Base-by-base conservation (phyloP, 129 eudicot species). In the Calendula officinalis region DNA sequence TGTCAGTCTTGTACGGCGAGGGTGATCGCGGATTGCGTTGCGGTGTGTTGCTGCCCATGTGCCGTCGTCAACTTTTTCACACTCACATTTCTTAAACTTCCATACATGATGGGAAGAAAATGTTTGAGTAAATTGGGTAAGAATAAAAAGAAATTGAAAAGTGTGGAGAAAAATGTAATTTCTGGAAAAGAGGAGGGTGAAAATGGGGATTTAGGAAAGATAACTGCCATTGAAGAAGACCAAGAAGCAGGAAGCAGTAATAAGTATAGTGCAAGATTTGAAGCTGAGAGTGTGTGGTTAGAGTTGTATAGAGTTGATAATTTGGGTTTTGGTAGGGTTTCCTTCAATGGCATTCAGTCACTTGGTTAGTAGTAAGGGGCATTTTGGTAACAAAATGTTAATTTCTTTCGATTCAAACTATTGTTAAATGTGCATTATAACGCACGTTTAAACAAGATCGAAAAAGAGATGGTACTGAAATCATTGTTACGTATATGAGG, bases 241-340 rank as follows among this genome's bases (percentile, higher is more conserved):
- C 59, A 60, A 46, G 78, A 63, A 48, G 68, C 62, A 60, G 57
- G 51, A 30, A 69, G 66, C 60, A 42, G 48, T 14, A 14, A 64
- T 16, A 56, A 62, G 60, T 83, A 83, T 30, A 72, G 91, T 74
- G 85, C 83, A 22, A 73, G 76, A 56, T 56, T 76, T 80, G 92
- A 82, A 57, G 87, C 77, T 6, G 97, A 84, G 55, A 86, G 81
- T 58, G 75, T 87, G 2, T 91, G 95, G 92, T 75, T 84, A 35
- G 97, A 90, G 63, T 50, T 90, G 84, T 84, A 90, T 44, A 84
- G 81, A 56, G 70, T 84, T 72, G 95, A 87, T 69, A 79, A 87
- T 76, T 68, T 87, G 84, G 95, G 97, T 62, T 91, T 91, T 78
- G 97, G 97, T 11, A 87, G 97, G 79, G 95, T 91, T 64, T 87